Conservation (phyloP, 345 rosid genomes). For the Citrus maxima region DNA sequence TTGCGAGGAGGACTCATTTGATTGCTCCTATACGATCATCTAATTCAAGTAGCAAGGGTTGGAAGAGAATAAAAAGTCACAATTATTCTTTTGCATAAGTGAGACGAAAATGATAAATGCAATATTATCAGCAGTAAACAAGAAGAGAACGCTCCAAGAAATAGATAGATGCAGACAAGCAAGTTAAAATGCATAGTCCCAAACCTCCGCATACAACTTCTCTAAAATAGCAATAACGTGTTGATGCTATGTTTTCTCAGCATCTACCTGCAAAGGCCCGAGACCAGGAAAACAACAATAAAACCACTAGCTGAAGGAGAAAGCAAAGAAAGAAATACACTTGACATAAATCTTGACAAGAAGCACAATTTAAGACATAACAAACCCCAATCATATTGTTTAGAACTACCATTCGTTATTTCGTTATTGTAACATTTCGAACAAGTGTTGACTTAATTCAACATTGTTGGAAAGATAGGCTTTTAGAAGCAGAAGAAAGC, state of each 20-base stretch:
- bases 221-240: constrained; percentile 66
- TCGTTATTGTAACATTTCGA: neutral
- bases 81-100: constrained; percentile 4
- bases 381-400: no score
- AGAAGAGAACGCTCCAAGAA: neutral
- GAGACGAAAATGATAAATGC: neutral
- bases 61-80: neutral
- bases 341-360: no score
- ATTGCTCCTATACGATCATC: constrained; percentile 58
- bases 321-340: neutral
- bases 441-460: neutral
- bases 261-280: constrained; percentile 62
- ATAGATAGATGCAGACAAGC: neutral
- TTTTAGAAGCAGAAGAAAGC: neutral
- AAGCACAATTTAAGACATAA: neutral
- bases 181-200: constrained; percentile 12
- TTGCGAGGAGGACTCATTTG: constrained; percentile 26
- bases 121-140: neutral
- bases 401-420: neutral
- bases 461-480: neutral
- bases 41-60: constrained; percentile 22
- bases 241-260: constrained; percentile 82
- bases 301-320: neutral
- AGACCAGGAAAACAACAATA: neutral
- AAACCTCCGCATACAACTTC: constrained; percentile 72